Evolutionary conservation across 352 stramenopile species (phyloP), one percentile per base, ranked within the genome.

Genomic region (Nothophytophthora sp.): DNA sequence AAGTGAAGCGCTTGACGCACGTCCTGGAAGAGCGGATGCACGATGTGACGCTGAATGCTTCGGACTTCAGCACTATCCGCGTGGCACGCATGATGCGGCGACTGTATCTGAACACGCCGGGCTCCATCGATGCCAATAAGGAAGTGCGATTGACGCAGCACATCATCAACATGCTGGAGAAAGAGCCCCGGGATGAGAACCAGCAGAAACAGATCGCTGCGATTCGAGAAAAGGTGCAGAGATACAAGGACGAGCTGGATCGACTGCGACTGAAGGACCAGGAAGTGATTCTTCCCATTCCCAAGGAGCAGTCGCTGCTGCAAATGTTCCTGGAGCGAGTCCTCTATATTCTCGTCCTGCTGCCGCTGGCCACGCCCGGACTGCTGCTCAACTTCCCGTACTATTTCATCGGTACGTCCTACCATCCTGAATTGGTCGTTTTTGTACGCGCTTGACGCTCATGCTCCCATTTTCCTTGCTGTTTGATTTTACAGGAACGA

Each of bases 371-470:
- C 1, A 87, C 70, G 16, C 78, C 81, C 0, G 78, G 76, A 1
- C 48, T 92, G 45, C 63, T 90, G 50, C 67, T 92, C 16, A 85
- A 90, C 64, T 73, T 86, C 6, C 81, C 81, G 1, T 90, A 89
- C 50, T 92, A 90, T 48, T 86, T 92, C 57, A 71, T 92, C 33
- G 81, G 77, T 87, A 69, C 43, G 75, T 69, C 6, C 2, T 29
- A 27, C 4, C 13, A 15, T 2, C 29, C 42, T 36, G 48, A 18
- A 22, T 42, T 23, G 20, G 15, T 23, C 38, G 9, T 15, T 11
- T 9, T 19, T 19, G 3, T 11, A 20, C 50, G 36, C 24, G 34
- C 12, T 27, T 53, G 16, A 15, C 27, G 27, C 27, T 60, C 11
- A 36, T 25, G 15, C 28, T 1, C 12, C 2, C 7, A 22, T 9